Conservation (phyloP, 352 stramenopile genomes). For the Thalassiosira hispida region DNA sequence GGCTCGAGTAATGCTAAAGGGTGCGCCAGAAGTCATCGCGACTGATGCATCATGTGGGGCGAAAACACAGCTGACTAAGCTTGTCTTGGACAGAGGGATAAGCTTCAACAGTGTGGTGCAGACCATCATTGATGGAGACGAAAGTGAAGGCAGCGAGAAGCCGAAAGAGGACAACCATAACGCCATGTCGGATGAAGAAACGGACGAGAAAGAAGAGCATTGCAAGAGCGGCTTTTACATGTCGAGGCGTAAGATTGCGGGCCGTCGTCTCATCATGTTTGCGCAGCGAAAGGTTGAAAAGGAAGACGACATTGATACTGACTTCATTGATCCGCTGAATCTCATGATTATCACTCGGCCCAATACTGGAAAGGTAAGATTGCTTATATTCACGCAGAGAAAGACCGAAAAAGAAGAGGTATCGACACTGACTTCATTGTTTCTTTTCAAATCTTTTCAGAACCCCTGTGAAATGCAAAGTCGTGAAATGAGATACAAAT, state of each 20-base stretch:
- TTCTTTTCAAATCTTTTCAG: constrained; percentile 23
- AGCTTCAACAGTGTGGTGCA: constrained; percentile 48
- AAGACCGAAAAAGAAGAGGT: too few relatives aligned
- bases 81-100: constrained; percentile 68
- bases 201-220: constrained; percentile 34
- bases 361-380: constrained; percentile 67
- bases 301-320: constrained; percentile 27
- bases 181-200: constrained; percentile 19
- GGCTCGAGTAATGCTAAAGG: constrained; percentile 47
- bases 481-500: constrained; percentile 64
- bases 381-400: not conserved
- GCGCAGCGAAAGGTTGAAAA: constrained; percentile 60
- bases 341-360: constrained; percentile 72
- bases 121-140: constrained; percentile 37
- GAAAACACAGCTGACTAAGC: constrained; percentile 57
- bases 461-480: constrained; percentile 62
- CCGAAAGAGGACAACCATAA: constrained; percentile 11
- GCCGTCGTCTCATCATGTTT: constrained; percentile 57
- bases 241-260: constrained; percentile 58
- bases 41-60: constrained; percentile 65
- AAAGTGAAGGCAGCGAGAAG: constrained; percentile 14
- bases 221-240: constrained; percentile 64
- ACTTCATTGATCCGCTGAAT: constrained; percentile 54
- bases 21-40: constrained; percentile 44
- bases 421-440: too few relatives aligned